Conservation (phyloP, 305 asterid species). For the Fraxinus baroniana region DNA sequence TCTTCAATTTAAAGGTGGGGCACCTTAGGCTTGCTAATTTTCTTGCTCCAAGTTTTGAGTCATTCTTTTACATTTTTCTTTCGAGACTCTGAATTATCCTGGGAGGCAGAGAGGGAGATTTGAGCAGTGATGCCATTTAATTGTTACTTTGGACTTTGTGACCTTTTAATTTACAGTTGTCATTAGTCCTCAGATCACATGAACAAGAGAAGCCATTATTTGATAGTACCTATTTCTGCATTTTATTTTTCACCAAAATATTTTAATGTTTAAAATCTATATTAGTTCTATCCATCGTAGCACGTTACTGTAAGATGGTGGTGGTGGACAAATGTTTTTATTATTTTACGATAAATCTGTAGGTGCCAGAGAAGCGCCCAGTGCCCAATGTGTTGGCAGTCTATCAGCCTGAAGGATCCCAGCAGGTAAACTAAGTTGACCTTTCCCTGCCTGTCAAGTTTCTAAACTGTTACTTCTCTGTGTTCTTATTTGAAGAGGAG, state of each 20-base stretch:
- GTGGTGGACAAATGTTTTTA: constrained; percentile 3
- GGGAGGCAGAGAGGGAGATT: background rate
- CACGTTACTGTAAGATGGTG: background rate
- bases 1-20: background rate
- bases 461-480: constrained; percentile 3
- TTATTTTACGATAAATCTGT: constrained; percentile 17
- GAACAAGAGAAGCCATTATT: background rate
- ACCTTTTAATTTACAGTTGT: background rate
- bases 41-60: background rate
- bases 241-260: background rate
- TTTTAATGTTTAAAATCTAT: background rate
- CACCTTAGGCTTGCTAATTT: background rate
- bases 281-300: background rate
- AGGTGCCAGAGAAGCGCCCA: constrained; percentile 94
- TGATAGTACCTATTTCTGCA: background rate
- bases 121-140: background rate
- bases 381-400: constrained; percentile 95
- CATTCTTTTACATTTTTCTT: background rate
- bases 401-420: constrained; percentile 74
- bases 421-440: constrained; percentile 42
- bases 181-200: background rate
- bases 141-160: background rate
- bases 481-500: background rate
- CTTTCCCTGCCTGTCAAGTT: background rate
- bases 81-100: background rate